Evolutionary conservation across 495 filamentous ascomycete species (phyloP).

Genomic region (Alectoria sarmentosa): DNA sequence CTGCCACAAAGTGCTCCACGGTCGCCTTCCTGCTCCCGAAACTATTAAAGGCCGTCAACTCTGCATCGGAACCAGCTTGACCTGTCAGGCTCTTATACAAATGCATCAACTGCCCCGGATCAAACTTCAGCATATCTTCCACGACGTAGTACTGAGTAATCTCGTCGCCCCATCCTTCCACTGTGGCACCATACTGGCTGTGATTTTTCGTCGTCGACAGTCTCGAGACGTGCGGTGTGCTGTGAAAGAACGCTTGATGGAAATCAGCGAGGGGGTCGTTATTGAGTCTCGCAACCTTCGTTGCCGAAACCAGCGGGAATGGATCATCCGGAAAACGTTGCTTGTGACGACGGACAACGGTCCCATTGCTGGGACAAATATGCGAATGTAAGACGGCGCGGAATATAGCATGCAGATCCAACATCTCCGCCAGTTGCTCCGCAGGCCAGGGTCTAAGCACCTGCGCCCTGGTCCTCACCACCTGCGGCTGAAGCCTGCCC

Average conservation of each 20-base stretch:
- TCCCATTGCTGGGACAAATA: conserved; percentile 55
- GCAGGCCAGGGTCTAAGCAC: conserved; percentile 53
- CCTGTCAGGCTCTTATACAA: conserved; percentile 44
- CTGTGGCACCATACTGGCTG: conserved; percentile 36
- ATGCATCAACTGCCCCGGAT: conserved; percentile 51
- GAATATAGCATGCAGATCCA: conserved; percentile 45
- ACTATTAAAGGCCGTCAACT: neutral
- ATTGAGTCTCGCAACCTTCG: conserved; percentile 37
- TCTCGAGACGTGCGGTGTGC: conserved; percentile 23
- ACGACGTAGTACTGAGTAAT: conserved; percentile 57
- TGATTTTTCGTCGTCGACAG: conserved; percentile 27
- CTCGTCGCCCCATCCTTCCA: conserved; percentile 57
- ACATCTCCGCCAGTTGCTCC: conserved; percentile 49
- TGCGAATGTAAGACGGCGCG: conserved; percentile 46
- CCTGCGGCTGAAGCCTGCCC: conserved; percentile 36
- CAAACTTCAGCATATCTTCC: conserved; percentile 60
- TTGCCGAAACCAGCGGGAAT: conserved; percentile 45
- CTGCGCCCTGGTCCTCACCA: conserved; percentile 43
- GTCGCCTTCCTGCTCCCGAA: conserved; percentile 38
- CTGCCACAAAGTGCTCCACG: conserved; percentile 46
- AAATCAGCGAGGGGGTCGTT: conserved; percentile 31
- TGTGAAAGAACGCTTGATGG: conserved; percentile 21
- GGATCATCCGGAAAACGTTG: conserved; percentile 46
- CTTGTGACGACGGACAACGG: conserved; percentile 49
- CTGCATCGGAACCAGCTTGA: conserved; percentile 9